These are phyloP conservation scores for Paramarasmius palmivorus DNA, from an alignment of 1,284 basidiomycete species.

Conservation along the genomic window DNA sequence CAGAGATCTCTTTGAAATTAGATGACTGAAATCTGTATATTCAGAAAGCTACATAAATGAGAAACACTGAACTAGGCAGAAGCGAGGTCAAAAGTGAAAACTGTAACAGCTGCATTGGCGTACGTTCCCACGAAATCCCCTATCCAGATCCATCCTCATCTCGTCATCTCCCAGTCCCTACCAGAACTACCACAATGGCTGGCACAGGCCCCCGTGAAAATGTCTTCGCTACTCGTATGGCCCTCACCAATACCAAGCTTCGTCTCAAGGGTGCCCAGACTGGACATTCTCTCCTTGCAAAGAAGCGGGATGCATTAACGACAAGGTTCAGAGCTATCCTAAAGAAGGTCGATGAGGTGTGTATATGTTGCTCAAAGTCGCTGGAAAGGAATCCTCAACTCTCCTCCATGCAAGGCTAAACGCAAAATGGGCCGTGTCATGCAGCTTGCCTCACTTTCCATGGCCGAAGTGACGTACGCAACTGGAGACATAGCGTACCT, in stretches of 20 bases:
- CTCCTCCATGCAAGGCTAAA: slow-evolving; percentile 70
- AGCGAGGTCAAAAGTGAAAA: no score
- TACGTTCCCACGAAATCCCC: no score
- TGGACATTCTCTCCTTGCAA: slow-evolving; percentile 94
- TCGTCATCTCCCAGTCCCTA: no score
- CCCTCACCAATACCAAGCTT: slow-evolving; percentile 90
- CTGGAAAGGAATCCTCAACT: slow-evolving; percentile 6
- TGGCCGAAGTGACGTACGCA: slow-evolving; percentile 97
- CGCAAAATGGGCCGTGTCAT: slow-evolving; percentile 99
- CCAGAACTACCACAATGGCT: slow-evolving; percentile 77
- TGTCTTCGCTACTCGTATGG: slow-evolving; percentile 94
- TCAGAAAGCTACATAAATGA: no score
- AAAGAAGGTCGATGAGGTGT: slow-evolving; percentile 91
- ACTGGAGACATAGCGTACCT: slow-evolving; percentile 98
- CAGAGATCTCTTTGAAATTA: no score
- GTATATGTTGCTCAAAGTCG: no score
- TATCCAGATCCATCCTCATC: no score
- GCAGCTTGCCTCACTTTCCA: slow-evolving; percentile 97
- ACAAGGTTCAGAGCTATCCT: slow-evolving; percentile 91
- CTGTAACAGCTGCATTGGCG: no score
- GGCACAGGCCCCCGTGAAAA: slow-evolving; percentile 88
- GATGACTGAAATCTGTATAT: no score
- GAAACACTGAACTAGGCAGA: no score
- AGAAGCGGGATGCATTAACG: slow-evolving; percentile 95
- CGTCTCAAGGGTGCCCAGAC: slow-evolving; percentile 97